Evolutionary conservation across 805 yeast species (phyloP), one percentile per base, ranked within the genome.

Genomic region (Saccharomycopsis fodiens): DNA sequence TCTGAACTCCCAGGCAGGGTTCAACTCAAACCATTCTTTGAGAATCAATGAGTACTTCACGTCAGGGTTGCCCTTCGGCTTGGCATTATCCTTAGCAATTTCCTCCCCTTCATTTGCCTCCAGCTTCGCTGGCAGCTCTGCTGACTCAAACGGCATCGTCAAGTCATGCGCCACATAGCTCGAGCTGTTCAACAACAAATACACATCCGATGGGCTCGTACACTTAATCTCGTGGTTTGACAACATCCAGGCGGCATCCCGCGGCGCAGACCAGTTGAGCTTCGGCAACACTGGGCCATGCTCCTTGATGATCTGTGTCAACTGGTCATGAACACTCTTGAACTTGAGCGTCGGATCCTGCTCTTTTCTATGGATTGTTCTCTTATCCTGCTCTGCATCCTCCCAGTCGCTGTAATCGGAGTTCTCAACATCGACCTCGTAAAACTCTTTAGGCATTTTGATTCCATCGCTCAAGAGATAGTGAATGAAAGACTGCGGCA

Each of bases 211-310:
- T 0, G 82, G 78, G 27, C 72, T 73, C 13, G 65, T 68, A 57
- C 97, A 89, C 56, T 76, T 73, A 73, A 83, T 74, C 2, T 85
- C 72, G 56, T 86, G 85, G 27, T 83, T 78, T 2, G 93, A 73
- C 56, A 84, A 65, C 17, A 93, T 91, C 98, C 97, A 93, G 0
- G 80, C 75, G 1, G 97, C 85, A 64, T 93, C 99, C 58, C 80
- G 82, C 1, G 99, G 98, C 1, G 96, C 84, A 1, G 97, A 87
- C 98, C 98, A 93, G 67, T 93, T 93, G 54, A 91, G 66, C 58
- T 93, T 93, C 1, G 97, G 97, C 1, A 86, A 72, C 2, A 88
- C 86, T 1, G 76, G 65, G 0, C 83, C 82, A 40, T 73, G 65
- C 36, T 69, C 66, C 2, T 53, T 49, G 12, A 93, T 73, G 0